Evolutionary conservation across 495 filamentous ascomycete genomes (phyloP).

Genomic region (Tuber umbilicatum): DNA sequence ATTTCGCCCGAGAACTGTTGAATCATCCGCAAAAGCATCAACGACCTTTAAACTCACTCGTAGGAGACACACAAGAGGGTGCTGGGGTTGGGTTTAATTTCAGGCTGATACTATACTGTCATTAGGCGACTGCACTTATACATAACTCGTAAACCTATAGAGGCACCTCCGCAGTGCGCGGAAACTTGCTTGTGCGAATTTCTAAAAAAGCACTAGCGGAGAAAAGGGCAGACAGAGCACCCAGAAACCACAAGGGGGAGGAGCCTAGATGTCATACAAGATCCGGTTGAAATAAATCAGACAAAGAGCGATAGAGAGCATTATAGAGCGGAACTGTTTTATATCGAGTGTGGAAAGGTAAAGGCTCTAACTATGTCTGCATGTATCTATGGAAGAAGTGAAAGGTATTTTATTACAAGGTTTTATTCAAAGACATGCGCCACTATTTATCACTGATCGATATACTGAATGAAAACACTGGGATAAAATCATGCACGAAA

Average conservation of each 20-base stretch:
- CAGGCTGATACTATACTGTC: background rate
- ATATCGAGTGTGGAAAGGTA: background rate
- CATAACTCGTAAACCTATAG: background rate
- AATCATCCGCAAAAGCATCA: background rate
- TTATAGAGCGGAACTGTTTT: background rate
- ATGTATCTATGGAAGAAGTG: conserved; percentile 1
- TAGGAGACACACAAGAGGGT: background rate
- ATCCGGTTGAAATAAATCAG: background rate
- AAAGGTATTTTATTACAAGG: conserved; percentile 6
- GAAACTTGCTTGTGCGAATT: background rate
- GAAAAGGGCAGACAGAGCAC: background rate
- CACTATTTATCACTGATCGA: background rate
- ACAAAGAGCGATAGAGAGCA: background rate
- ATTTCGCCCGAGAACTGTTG: background rate
- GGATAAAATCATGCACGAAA: conserved; percentile 22
- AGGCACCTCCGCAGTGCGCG: background rate
- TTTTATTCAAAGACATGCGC: conserved; percentile 4
- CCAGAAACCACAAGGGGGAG: background rate
- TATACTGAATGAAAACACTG: background rate
- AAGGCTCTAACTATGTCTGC: background rate
- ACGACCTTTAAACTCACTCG: background rate
- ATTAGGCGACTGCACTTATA: background rate
- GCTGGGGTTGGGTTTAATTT: background rate
- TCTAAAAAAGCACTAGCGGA: background rate
- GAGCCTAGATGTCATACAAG: background rate